Base-by-base conservation (phyloP, 441 rosid species). In the Euphorbia celastroides region DNA sequence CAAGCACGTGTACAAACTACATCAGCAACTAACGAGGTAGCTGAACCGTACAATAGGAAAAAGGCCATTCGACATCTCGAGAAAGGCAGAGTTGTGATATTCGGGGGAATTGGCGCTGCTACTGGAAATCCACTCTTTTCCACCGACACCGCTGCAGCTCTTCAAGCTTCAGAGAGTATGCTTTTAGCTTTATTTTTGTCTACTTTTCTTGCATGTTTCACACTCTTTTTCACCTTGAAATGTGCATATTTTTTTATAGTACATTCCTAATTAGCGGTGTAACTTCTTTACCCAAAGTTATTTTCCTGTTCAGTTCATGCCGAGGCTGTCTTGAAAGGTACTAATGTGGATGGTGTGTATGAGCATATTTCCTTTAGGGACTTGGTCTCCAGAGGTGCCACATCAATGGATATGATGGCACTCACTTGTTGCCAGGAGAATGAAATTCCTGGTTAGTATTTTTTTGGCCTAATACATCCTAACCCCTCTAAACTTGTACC, bases 51-150 rank as follows among this genome's bases (percentile, higher is more conserved):
- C 76, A 87, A 69, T 76, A 84, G 95, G 77, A 95, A 79, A 70
- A 80, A 80, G 56, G 97, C 97, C 28, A 88, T 90, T 14, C 78
- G 89, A 1, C 97, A 93, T 84, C 88, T 93, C 19, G 97, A 91
- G 72, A 93, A 93, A 75, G 95, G 97, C 64, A 85, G 93, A 82
- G 99, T 93, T 26, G 96, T 93, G 59, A 85, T 93, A 76, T 93
- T 93, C 71, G 97, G 97, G 65, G 97, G 97, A 27, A 77, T 91
- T 46, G 90, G 88, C 60, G 76, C 85, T 50, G 89, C 86, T 59
- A 80, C 87, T 79, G 97, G 99, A 66, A 93, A 89, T 71, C 97
- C 97, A 51, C 84, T 88, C 54, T 91, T 89, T 79, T 83, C 95
- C 27, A 87, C 97, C 2, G 99, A 93, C 73, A 89, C 97, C 26